Conservation (phyloP, 345 rosid species). For the Murraya paniculata region DNA sequence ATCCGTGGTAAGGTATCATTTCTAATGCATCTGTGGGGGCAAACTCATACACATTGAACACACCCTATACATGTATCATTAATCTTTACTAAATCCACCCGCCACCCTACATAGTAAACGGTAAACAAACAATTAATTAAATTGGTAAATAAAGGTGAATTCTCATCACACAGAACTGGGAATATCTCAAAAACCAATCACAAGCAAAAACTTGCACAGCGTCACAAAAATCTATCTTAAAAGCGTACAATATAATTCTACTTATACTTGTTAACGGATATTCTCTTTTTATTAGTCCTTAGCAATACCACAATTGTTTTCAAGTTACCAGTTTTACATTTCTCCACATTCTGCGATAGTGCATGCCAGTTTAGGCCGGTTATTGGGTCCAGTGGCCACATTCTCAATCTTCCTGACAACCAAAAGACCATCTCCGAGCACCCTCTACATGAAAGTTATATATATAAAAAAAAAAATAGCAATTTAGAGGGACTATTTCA, state of each 20-base stretch:
- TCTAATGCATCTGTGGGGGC: too few relatives aligned
- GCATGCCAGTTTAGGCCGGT: constrained; percentile 81
- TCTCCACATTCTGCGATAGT: constrained; percentile 88
- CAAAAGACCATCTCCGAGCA: constrained; percentile 87
- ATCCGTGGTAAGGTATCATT: too few relatives aligned
- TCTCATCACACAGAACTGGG: too few relatives aligned
- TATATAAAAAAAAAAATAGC: not conserved
- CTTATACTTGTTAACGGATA: not conserved
- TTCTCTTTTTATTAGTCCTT: not conserved
- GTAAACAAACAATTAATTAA: too few relatives aligned
- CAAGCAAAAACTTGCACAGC: too few relatives aligned
- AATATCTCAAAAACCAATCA: too few relatives aligned
- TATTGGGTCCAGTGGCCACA: constrained; percentile 90
- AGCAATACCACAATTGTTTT: not conserved
- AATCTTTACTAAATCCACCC: too few relatives aligned
- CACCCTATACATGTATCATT: too few relatives aligned
- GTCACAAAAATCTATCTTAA: not conserved
- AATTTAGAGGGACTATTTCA: not conserved
- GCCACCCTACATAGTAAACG: too few relatives aligned
- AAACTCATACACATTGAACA: too few relatives aligned
- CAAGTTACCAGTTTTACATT: constrained; percentile 46
- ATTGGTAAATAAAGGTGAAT: too few relatives aligned
- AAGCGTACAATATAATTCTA: not conserved
- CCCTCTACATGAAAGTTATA: constrained; percentile 45
- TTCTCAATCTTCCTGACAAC: constrained; percentile 90